Evolutionary conservation across 106 monocot genomes (phyloP), one percentile per base, ranked within the genome.

Genomic region (Narthecium ossifragum): DNA sequence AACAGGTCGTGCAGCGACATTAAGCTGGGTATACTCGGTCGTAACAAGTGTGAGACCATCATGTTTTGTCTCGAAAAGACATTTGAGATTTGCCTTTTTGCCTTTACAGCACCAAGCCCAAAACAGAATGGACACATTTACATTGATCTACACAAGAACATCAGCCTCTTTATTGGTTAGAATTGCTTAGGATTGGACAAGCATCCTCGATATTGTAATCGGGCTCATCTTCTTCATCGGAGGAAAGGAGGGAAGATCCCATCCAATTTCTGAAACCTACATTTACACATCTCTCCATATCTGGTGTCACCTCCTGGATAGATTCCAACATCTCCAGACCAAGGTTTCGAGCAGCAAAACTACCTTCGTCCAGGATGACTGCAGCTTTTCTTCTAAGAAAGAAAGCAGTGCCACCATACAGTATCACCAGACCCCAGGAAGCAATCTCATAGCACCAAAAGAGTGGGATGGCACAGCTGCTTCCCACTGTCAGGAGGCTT

Each of bases 211-310:
- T 12, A 51, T 81, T 71, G 53, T 78, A 78, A 79, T 73, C 78
- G 4, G 78, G 40, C 1, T 59, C 81, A 25, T 98, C 87, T 18
- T 86, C 96, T 50, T 96, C 91, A 29, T 86, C 86, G 8, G 83
- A 86, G 22, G 90, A 98, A 60, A 98, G 81, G 69, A 87, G 72
- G 14, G 94, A 90, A 17, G 90, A 80, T 12, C 94, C 94, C 90
- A 90, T 90, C 88, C 88, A 88, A 15, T 73, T 56, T 75, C 80
- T 98, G 61, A 98, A 98, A 6, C 96, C 90, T 76, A 84, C 90
- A 34, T 77, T 69, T 0, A 90, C 71, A 30, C 80, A 78, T 38
- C 90, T 81, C 81, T 87, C 75, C 76, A 87, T 63, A 14, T 86
- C 86, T 0, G 90, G 90, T 0, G 80, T 76, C 38, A 87, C 55